Evolutionary conservation across 139 green algal genomes (phyloP), one percentile per base, ranked within the genome.

Genomic region (Tetraselmis chui): DNA sequence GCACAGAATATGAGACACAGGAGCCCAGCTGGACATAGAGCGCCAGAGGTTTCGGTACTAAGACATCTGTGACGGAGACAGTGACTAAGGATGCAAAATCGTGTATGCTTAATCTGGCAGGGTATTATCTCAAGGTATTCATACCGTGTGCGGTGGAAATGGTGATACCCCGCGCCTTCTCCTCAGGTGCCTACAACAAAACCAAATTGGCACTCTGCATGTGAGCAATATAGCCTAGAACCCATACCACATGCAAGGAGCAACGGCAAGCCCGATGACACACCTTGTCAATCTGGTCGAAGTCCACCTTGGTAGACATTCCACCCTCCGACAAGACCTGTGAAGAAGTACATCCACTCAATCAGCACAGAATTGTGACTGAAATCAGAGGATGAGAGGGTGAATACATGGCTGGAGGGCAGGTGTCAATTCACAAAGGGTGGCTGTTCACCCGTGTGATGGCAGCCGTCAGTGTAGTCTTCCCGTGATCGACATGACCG

Each of bases 111-210:
- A 5, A 78, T 18, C 18, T 78, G 75, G 23, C 27, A 28, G 29
- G 23, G 29, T 32, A 75, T 76, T 5, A 30, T 1, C n/a, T 11
- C 76, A 28, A n/a, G n/a, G n/a, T n/a, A n/a, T n/a, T n/a, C 45
- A 28, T 78, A 96, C 93, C 95, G 86, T 98, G 95, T 2, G 95
- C 91, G 26, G 96, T 98, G 75, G 96, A 92, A 81, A 99, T 99
- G 76, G 97, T 99, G 91, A 99, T 99, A n/a, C 97, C 97, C 79
- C 97, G 93, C 1, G 96, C 97, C 85, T 98, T 98, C 90, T 99
- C 97, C 86, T 99, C 97, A 23, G 97, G 97, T 0, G 97, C 97
- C 91, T 95, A 87, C 32, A 86, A 25, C n/a, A 23, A 31, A 81
- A 1, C 0, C 29, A 76, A 74, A 81, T 32, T 29, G 29, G 23